Conservation (phyloP, 2,329 filamentous ascomycete genomes). For the Calonectria henricotiae region DNA sequence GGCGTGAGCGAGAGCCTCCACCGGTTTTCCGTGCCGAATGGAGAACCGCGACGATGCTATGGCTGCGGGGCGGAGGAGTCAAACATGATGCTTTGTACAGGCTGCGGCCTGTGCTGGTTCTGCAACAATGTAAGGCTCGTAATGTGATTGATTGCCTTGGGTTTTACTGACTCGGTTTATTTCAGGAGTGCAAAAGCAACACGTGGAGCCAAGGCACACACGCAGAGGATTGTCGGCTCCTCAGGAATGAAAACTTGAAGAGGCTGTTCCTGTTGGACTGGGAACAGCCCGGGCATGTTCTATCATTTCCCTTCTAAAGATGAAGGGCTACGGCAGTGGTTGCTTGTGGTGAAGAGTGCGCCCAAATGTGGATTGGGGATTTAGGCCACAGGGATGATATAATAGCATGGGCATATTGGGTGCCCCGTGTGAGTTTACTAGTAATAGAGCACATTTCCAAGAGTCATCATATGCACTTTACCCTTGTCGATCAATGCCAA, state of each 20-base stretch:
- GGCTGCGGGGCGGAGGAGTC: neutral
- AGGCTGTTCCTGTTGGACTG: constrained; percentile 5
- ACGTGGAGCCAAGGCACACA: neutral
- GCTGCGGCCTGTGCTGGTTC: neutral
- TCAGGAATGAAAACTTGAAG: neutral
- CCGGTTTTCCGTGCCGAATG: too few species aligned
- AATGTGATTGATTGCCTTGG: too few species aligned
- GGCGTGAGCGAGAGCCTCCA: neutral
- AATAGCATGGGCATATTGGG: too few species aligned
- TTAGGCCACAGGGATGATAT: too few species aligned
- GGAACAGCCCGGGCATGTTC: neutral
- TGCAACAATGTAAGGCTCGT: neutral
- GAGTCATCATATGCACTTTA: too few species aligned
- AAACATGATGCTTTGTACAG: neutral
- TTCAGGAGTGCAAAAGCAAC: neutral
- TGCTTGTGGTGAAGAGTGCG: too few species aligned
- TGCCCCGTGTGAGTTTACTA: too few species aligned
- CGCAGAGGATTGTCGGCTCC: neutral
- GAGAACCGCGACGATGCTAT: neutral
- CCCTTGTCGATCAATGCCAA: too few species aligned
- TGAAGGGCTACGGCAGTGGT: too few species aligned
- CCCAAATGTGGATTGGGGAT: too few species aligned
- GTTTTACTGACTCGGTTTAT: neutral
- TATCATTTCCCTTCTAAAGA: neutral
- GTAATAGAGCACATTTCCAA: too few species aligned